phyloP scores from a whole-genome alignment of 2,329 filamentous ascomycete species.

The Apiospora saccharicola region DNA sequence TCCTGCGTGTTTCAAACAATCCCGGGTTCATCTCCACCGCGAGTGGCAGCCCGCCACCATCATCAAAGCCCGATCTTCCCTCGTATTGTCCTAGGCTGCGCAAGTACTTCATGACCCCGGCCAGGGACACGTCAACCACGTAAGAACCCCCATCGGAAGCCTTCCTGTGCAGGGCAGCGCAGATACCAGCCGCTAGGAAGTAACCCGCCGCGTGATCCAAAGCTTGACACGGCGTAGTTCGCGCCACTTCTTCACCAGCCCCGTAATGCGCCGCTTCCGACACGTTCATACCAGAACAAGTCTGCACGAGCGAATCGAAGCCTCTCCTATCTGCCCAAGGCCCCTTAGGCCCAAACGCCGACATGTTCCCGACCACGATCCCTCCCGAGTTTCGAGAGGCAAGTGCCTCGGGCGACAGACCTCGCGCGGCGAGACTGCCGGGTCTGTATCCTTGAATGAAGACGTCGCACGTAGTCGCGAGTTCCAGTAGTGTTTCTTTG shows the following conservation, averaged over 20 bases:
- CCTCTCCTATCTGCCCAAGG: slow-evolving; percentile 49
- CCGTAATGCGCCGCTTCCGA: slow-evolving; percentile 58
- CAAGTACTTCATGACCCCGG: slow-evolving; percentile 63
- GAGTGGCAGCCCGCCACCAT: neutral
- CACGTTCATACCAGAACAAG: slow-evolving; percentile 62
- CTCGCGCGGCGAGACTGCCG: slow-evolving; percentile 52
- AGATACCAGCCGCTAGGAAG: slow-evolving; percentile 60
- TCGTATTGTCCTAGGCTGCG: slow-evolving; percentile 60
- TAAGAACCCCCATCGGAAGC: slow-evolving; percentile 50
- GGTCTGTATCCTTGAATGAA: slow-evolving; percentile 57
- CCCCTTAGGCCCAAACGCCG: slow-evolving; percentile 58
- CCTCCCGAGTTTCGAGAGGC: slow-evolving; percentile 50
- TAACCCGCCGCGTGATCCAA: slow-evolving; percentile 64
- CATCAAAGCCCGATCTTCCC: slow-evolving; percentile 52
- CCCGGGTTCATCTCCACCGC: slow-evolving; percentile 31
- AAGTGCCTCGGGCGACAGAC: slow-evolving; percentile 45
- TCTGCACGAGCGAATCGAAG: slow-evolving; percentile 60
- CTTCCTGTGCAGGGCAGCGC: slow-evolving; percentile 57
- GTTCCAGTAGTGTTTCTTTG: slow-evolving; percentile 34
- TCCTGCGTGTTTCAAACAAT: slow-evolving; percentile 52
- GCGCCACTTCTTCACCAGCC: slow-evolving; percentile 45
- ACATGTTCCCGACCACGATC: slow-evolving; percentile 56
- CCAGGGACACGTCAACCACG: slow-evolving; percentile 62
- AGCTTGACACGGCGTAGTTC: slow-evolving; percentile 59
- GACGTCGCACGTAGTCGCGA: slow-evolving; percentile 48